Evolutionary conservation across 148 eudicot species (phyloP).

Genomic region (Dysphania ambrosioides): DNA sequence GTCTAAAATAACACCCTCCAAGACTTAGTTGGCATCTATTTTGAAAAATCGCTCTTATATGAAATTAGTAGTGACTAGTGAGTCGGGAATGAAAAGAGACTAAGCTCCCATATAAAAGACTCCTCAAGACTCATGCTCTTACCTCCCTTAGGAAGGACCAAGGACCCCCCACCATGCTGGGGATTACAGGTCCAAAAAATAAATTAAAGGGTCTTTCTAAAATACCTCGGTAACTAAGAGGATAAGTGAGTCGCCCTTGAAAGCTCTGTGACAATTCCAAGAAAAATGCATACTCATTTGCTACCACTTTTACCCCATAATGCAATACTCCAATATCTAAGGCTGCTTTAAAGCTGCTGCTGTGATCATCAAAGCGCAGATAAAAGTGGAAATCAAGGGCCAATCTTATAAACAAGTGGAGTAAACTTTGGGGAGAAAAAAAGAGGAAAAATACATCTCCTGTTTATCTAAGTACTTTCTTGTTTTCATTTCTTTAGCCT

Average conservation of each 20-base stretch:
- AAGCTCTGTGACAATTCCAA: not conserved
- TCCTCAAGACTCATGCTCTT: no score
- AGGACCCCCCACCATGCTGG: no score
- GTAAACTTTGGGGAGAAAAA: constrained; percentile 17
- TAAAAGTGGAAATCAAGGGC: constrained; percentile 25
- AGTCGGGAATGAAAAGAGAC: no score
- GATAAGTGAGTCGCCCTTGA: not conserved
- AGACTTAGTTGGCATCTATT: no score
- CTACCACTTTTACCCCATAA: constrained; percentile 15
- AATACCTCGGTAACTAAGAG: not conserved
- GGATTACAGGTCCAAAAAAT: no score
- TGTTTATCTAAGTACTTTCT: no score
- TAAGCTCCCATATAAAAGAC: no score
- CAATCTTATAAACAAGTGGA: constrained; percentile 13
- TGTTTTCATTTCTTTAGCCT: constrained; percentile 9
- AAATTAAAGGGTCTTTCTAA: not conserved
- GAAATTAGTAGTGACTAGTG: no score
- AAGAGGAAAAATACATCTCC: constrained; percentile 11
- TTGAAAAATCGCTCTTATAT: no score
- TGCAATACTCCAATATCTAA: constrained; percentile 24
- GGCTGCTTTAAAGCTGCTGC: constrained; percentile 27
- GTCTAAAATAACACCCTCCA: no score
- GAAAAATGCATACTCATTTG: constrained; percentile 15
- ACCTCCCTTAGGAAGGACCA: no score
- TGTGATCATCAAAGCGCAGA: constrained; percentile 25